These are phyloP conservation scores for Xerocomellus amylosporus DNA, from an alignment of 768 basidiomycete species.

Conservation along the genomic window DNA sequence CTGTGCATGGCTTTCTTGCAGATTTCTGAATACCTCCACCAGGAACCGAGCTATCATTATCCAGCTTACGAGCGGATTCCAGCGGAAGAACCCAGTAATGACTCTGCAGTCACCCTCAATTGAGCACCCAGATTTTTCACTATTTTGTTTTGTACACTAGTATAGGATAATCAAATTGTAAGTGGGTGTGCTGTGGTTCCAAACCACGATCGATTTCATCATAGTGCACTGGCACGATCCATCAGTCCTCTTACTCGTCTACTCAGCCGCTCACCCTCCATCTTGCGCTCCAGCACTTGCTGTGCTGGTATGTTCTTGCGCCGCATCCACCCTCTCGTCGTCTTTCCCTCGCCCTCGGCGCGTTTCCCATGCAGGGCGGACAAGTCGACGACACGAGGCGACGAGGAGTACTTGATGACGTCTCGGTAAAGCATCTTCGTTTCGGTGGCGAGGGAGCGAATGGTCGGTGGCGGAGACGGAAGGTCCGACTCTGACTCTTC, in stretches of 20 bases:
- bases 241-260: conserved; percentile 67
- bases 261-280: conserved; percentile 71
- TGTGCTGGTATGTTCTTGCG: conserved; percentile 78
- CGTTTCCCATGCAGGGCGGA: conserved; percentile 55
- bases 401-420: conserved; percentile 80
- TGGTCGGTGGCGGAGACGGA: conserved; percentile 43
- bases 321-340: conserved; percentile 69
- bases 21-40: too few species aligned
- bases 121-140: too few species aligned
- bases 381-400: conserved; percentile 84
- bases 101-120: too few species aligned
- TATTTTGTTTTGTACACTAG: too few species aligned
- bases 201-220: too few species aligned
- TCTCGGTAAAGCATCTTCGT: conserved; percentile 87
- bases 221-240: conserved; percentile 51
- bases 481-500: conserved; percentile 57
- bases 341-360: conserved; percentile 42
- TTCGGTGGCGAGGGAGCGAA: conserved; percentile 73
- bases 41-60: too few species aligned
- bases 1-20: too few species aligned
- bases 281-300: conserved; percentile 73
- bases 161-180: too few species aligned
- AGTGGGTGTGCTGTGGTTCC: too few species aligned
- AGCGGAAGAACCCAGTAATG: too few species aligned
- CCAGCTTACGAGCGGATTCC: too few species aligned